Evolutionary conservation across 345 rosid species (phyloP), one percentile per base, ranked within the genome.

Genomic region (Punica granatum): DNA sequence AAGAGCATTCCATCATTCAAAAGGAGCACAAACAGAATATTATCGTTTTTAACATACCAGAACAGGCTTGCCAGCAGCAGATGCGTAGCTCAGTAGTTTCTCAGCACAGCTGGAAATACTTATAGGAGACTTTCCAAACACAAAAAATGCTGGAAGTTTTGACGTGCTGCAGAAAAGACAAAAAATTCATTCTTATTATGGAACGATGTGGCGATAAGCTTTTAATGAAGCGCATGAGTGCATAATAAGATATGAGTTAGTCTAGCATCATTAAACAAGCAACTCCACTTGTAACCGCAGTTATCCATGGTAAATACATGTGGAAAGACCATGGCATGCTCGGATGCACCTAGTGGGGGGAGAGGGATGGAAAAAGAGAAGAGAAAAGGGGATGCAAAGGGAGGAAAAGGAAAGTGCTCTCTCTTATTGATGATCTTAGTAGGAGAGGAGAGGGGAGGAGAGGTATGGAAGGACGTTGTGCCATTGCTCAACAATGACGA

Each of bases 101-200:
- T 84, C 67, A 8, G 80, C 79, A 53, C 87, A 92, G 28, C 49
- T 73, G 2, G 89, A 70, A 44, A 72, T 49, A 6, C 59, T 77
- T 70, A 89, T 74, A 32, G 90, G 73, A 74, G 86, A 90, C 73
- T 86, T 89, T 65, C 98, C 98, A 2, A 89, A 85, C 66, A 89
- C 96, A 73, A 82, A 87, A 77, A 87, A 87, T 63, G 98, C 90
- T 1, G 96, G 91, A 77, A 88, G 84, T 2, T 70, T 85, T 33
- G 98, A 83, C 44, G 97, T 89, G 76, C 96, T 93, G 83, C 78
- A 66, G 70, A 61, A 39, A 60, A 64, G 73, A 65, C n/a, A 63
- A 44, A 63, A 4, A 60, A 6, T 14, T 26, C 35, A 19, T 31
- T 31, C 34, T n/a, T 1, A 54, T 54, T 12, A 25, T 25, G 15